Percentiles rank a stretch among this genome's conserved stretches.
These are phyloP conservation scores for Solanum virginianum DNA, from an alignment of 257 asterid genomes.

Conservation along the genomic window DNA sequence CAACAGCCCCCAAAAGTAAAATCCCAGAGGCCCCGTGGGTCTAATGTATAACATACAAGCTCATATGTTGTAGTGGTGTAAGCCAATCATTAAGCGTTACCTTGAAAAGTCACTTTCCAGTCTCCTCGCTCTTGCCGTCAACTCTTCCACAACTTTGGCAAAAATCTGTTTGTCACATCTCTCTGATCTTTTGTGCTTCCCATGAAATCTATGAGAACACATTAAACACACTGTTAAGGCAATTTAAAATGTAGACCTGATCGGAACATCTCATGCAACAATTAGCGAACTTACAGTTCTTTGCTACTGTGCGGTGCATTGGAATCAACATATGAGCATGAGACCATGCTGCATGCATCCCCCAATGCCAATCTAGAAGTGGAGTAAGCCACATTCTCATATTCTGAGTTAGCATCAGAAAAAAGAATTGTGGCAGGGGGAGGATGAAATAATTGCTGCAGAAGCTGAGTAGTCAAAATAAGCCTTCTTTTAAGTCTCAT, in stretches of 20 bases:
- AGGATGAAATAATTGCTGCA: slow-evolving; percentile 66
- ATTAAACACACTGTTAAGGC: background rate
- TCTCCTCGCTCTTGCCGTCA: slow-evolving; percentile 28
- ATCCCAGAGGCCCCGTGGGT: background rate
- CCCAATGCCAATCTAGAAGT: slow-evolving; percentile 58
- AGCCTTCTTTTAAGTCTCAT: slow-evolving; percentile 50
- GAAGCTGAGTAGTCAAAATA: slow-evolving; percentile 59
- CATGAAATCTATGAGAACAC: slow-evolving; percentile 20
- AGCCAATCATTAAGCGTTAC: slow-evolving; percentile 13
- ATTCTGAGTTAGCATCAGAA: slow-evolving; percentile 36
- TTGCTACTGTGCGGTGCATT: background rate
- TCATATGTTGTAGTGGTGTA: background rate
- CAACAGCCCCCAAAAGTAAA: background rate
- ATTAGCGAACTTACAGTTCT: background rate
- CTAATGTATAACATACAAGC: background rate
- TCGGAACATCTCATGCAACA: background rate
- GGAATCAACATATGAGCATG: background rate
- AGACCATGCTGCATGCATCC: slow-evolving; percentile 48
- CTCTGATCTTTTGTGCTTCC: slow-evolving; percentile 22
- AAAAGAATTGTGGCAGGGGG: slow-evolving; percentile 32
- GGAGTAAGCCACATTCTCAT: slow-evolving; percentile 37
- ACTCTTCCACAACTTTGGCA: slow-evolving; percentile 30
- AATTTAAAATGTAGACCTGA: background rate
- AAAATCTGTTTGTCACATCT: slow-evolving; percentile 15
- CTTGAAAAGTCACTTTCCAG: slow-evolving; percentile 43